Conservation (phyloP, 495 filamentous ascomycete genomes). For the Podospora australis region DNA sequence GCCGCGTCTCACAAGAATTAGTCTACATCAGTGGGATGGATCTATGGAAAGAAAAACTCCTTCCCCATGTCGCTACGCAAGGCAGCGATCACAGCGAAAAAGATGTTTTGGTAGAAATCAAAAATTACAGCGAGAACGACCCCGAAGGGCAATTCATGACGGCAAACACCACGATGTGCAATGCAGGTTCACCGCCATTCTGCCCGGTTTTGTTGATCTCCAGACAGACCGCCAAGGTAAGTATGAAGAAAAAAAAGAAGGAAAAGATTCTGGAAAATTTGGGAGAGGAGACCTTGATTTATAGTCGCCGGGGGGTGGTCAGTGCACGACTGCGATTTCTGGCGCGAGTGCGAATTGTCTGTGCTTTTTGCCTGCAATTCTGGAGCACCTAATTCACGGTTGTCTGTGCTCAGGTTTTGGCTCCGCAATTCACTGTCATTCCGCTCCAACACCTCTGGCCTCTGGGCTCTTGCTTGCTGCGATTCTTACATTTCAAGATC, state of each 20-base stretch:
- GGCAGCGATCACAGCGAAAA: neutral
- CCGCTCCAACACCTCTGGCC: too few species aligned
- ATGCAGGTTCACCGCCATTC: neutral
- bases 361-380: too few species aligned
- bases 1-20: too few species aligned
- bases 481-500: too few species aligned
- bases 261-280: neutral
- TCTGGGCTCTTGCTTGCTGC: too few species aligned
- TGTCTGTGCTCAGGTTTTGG: too few species aligned
- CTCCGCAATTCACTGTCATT: too few species aligned
- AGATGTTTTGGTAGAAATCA: neutral
- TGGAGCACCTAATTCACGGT: too few species aligned
- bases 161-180: neutral
- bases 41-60: neutral
- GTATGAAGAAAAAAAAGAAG: slow-evolving; percentile 1
- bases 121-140: neutral
- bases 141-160: neutral
- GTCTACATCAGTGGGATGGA: too few species aligned
- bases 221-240: neutral
- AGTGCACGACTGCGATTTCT: neutral
- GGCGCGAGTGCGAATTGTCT: neutral
- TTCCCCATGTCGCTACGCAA: neutral
- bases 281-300: neutral
- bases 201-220: neutral
- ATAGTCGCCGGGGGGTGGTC: neutral